Base-by-base conservation (phyloP, 805 yeast genomes). In the Ogataea paradorogensis region DNA sequence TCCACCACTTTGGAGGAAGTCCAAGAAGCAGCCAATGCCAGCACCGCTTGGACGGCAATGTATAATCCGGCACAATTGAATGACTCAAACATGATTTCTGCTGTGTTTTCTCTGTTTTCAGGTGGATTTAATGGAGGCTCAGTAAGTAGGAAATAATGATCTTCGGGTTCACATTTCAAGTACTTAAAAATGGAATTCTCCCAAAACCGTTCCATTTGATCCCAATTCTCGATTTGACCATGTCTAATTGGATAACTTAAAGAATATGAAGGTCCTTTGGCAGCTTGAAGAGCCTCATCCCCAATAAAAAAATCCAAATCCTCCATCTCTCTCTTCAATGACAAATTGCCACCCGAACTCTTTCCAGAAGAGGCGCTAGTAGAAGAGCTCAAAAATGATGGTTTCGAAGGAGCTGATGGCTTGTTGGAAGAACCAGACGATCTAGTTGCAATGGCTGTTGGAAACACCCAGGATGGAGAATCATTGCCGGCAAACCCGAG, bases 61-160 rank as follows among this genome's bases (percentile, higher is more conserved):
- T 93, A 93, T 46, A 93, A 72, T 45, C 99, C 99, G 13, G 98
- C 98, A 69, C 99, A 93, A 64, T 93, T 93, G 75, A 93, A 93
- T 14, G 95, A 82, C 69, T 93, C 99, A 68, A 93, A 93, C 95
- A 93, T 93, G 60, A 93, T 93, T 63, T 93, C 99, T 9, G 99
- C 99, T 1, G 96, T 89, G 62, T 87, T 88, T 63, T 93, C 99
- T 69, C 99, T 85, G 66, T 93, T 93, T 70, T 93, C 99, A 6
- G 99, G 99, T n/a, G 99, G 97, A 59, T 93, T 93, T 51, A 93
- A 76, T 15, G 99, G 99, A 9, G 99, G 99, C 68, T 93, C 99
- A 36, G 99, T 93, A 53, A 93, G 69, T 42, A 93, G 70, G 66
- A 93, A 93, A 61, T 87, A 89, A 60, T 93, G 99, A 66, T 93